Percentiles rank a stretch among this genome's conserved stretches.
These are phyloP conservation scores for Pyrenophora graminea DNA, from an alignment of 2,329 filamentous ascomycete genomes.

Conservation along the genomic window DNA sequence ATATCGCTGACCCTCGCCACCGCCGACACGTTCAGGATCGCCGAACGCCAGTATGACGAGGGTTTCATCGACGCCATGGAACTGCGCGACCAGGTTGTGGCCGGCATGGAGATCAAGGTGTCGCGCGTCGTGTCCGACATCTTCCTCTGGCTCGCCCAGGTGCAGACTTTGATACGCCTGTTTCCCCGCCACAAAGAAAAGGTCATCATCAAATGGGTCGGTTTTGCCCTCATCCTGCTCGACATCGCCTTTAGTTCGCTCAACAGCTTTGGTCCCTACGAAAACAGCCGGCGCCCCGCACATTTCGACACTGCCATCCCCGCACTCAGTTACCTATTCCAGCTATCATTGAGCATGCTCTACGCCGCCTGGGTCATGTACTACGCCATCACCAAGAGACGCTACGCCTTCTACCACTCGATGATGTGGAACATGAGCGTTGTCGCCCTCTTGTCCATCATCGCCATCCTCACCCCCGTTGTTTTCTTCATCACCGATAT, in stretches of 20 bases:
- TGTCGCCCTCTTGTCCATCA: slow-evolving; percentile 76
- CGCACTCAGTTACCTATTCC: slow-evolving; percentile 87
- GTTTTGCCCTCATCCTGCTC: slow-evolving; percentile 87
- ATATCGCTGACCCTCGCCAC: slow-evolving; percentile 93
- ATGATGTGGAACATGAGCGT: slow-evolving; percentile 88
- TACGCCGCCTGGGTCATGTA: slow-evolving; percentile 95
- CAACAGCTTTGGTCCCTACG: slow-evolving; percentile 73
- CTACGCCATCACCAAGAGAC: slow-evolving; percentile 87
- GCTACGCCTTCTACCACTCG: slow-evolving; percentile 87
- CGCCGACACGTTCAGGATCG: slow-evolving; percentile 84
- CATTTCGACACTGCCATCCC: slow-evolving; percentile 89
- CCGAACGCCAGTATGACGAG: slow-evolving; percentile 76
- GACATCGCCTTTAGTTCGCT: slow-evolving; percentile 90
- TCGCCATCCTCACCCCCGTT: slow-evolving; percentile 83
- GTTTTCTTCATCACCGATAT: slow-evolving; percentile 95
- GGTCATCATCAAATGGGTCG: slow-evolving; percentile 98
- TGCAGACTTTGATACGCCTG: slow-evolving; percentile 91
- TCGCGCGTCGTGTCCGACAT: slow-evolving; percentile 93
- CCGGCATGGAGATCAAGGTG: slow-evolving; percentile 82
- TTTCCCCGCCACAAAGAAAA: slow-evolving; percentile 98
- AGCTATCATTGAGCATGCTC: slow-evolving; percentile 80
- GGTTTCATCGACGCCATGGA: slow-evolving; percentile 79
- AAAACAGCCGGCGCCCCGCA: slow-evolving; percentile 65
- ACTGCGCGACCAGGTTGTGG: slow-evolving; percentile 78
- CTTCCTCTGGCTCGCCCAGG: slow-evolving; percentile 95